Conservation (phyloP, 2,329 filamentous ascomycete species). For the Ceratocystis huliohia region DNA sequence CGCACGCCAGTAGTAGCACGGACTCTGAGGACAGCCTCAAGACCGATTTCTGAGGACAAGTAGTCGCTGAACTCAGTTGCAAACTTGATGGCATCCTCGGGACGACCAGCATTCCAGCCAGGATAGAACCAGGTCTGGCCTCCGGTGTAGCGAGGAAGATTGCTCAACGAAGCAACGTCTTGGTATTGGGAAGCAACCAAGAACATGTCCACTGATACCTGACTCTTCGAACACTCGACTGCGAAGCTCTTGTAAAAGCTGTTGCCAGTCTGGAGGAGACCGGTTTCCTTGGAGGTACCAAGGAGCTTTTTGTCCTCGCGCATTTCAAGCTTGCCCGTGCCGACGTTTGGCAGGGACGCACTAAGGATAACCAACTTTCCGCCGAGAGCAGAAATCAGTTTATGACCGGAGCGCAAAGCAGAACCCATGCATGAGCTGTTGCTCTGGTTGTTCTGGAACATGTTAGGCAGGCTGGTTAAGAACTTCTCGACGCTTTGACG, state of each 20-base stretch:
- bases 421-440: constrained; percentile 89
- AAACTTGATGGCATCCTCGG: constrained; percentile 95
- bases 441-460: constrained; percentile 93
- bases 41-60: constrained; percentile 86
- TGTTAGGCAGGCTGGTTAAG: constrained; percentile 77
- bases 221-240: constrained; percentile 96
- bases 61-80: constrained; percentile 94
- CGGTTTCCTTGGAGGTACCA: constrained; percentile 82
- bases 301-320: constrained; percentile 92
- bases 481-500: constrained; percentile 85
- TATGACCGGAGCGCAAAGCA: constrained; percentile 82
- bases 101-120: constrained; percentile 87
- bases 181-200: constrained; percentile 92
- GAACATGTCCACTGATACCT: constrained; percentile 98
- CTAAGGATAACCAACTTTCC: constrained; percentile 90
- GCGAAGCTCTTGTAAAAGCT: constrained; percentile 99
- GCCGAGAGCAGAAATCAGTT: constrained; percentile 84
- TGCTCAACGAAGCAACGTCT: constrained; percentile 91
- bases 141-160: constrained; percentile 88
- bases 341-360: constrained; percentile 78
- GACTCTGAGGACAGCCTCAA: constrained; percentile 91
- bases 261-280: constrained; percentile 78
- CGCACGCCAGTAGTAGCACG: constrained; percentile 86
- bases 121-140: constrained; percentile 98
- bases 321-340: constrained; percentile 80